Base-by-base conservation (phyloP, 2,329 filamentous ascomycete species). In the Penicillium verrucosum region DNA sequence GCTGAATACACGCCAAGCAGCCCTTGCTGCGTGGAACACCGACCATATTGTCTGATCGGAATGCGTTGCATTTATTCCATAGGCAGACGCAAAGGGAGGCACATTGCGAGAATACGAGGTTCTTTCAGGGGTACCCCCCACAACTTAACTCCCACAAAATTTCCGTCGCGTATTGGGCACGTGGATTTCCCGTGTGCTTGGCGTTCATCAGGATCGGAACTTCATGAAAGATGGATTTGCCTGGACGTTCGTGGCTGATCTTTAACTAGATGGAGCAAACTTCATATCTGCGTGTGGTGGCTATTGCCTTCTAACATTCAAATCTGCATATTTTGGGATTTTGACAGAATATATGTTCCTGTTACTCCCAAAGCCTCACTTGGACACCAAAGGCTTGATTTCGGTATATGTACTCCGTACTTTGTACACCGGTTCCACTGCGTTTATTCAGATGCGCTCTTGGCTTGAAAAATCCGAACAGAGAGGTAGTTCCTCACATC, bases 1-100 rank as follows among this genome's bases (percentile, higher is more conserved):
- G 65, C 45, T 61, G 50, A 16, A 67, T 42, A 58, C 65, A 67
- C 11, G 62, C 57, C 29, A 54, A 55, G 44, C 65, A 67, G 55
- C 65, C 64, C n/a, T 34, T 61, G 44, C 58, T 66, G 32, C 58
- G 63, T 41, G 62, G 65, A 14, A 66, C 62, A 29, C 59, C 62
- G 43, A 65, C 62, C 63, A 67, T 62, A n/a, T 23, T n/a, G 16
- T 16, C 38, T n/a, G n/a, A 37, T 16, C 30, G 9, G 4, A 11
- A 21, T 10, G n/a, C 10, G 11, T 29, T 29, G 23, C 7, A 16
- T 29, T 27, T 40, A 40, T 38, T 12, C 14, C 8, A 45, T 30
- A 3, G 21, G 18, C 5, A 46, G 18, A 34, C 41, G n/a, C 25
- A 18, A 27, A 53, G 25, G 18, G 4, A 29, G 42, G 40, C 11